Evolutionary conservation across 305 asterid genomes (phyloP), one percentile per base, ranked within the genome.

Genomic region (Fraxinus sp.): DNA sequence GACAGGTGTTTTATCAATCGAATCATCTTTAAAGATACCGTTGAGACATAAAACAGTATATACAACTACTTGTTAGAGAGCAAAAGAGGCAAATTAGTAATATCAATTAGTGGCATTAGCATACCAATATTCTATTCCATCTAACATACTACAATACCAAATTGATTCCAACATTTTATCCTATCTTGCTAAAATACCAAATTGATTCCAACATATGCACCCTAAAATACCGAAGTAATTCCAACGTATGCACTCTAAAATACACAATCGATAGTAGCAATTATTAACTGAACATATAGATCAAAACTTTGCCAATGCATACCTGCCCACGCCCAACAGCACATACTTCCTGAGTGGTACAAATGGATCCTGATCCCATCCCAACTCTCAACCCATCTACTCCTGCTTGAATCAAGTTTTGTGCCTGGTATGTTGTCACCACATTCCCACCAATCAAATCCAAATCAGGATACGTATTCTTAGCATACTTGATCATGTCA

Each of bases 271-370:
- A 64, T 9, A 24, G 35, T 16, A 9, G 33, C 33, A 9, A 82
- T 6, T 2, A 5, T 16, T 9, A 75, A 32, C 14, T 14, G 55
- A 76, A 24, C 32, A 79, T 57, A 22, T 24, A 26, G n/a, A 1
- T 73, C 64, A 24, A 3, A 72, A 9, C n/a, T 6, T 32, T 18
- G 49, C 10, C 24, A 74, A 5, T 41, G 28, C 4, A 71, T 82
- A 96, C 99, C 97, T 96, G 99, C 77, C 99, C 99, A 10, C 99
- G 98, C 28, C 99, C 99, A 46, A 96, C 99, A 13, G 98, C 98
- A 35, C 99, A 96, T 18, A 96, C 99, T 87, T 96, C 98, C 84
- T 94, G 99, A 32, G 99, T 96, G 68, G 99, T 96, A 84, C 99
- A 96, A 78, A 96, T 94, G 81, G 98, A 94, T 79, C 99, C 99